phyloP scores from a whole-genome alignment of 768 basidiomycete genomes.

The Auriculariales sp. region DNA sequence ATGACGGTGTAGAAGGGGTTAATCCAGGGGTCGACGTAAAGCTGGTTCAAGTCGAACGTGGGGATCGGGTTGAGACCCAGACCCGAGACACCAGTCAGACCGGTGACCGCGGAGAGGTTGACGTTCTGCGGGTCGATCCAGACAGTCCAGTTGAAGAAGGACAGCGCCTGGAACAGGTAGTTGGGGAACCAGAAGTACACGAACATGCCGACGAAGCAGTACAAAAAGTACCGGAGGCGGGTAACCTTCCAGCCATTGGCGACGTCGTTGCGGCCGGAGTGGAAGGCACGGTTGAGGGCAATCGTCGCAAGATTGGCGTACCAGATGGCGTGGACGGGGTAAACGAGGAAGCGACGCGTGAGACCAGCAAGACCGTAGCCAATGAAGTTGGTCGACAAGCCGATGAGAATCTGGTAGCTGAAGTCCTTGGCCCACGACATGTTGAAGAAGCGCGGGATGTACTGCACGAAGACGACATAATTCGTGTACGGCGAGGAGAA shows the following conservation, averaged over 20 bases:
- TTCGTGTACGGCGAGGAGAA: conserved; percentile 14
- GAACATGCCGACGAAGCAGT: conserved; percentile 9
- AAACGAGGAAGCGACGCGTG: conserved; percentile 12
- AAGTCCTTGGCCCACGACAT: conserved; percentile 14
- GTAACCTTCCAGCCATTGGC: conserved; percentile 11
- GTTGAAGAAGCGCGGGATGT: conserved; percentile 13
- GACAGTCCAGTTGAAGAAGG: conserved; percentile 12
- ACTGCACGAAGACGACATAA: conserved; percentile 13
- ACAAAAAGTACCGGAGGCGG: conserved; percentile 8
- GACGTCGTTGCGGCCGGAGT: conserved; percentile 10
- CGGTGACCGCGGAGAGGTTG: conserved; percentile 10
- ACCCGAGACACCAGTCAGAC: conserved; percentile 15
- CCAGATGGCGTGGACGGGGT: conserved; percentile 13
- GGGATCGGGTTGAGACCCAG: conserved; percentile 22
- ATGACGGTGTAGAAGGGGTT: conserved; percentile 8
- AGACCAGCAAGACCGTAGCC: conserved; percentile 13
- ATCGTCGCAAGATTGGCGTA: conserved; percentile 14
- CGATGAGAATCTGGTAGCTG: conserved; percentile 9
- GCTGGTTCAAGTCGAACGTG: conserved; percentile 23
- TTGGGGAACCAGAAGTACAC: conserved; percentile 19
- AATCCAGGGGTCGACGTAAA: conserved; percentile 5
- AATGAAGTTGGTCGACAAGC: conserved; percentile 10
- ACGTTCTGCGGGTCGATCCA: conserved; percentile 23
- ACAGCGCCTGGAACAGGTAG: conserved; percentile 11
- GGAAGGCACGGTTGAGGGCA: conserved; percentile 12